Conservation (phyloP, 1,284 basidiomycete species). For the Cutaneotrichosporon cavernicola region DNA sequence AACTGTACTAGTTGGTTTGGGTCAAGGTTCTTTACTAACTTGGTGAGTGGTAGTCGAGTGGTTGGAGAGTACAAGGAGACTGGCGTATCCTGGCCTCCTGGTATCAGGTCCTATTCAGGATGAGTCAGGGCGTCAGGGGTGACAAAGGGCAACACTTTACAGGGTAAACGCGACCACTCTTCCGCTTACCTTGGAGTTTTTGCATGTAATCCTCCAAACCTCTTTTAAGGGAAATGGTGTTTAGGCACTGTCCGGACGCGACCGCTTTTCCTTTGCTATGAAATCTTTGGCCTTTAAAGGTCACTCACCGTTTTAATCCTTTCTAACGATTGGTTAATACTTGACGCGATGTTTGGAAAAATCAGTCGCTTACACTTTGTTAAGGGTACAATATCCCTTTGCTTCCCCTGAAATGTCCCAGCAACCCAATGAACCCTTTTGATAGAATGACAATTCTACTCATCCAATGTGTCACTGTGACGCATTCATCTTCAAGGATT, state of each 20-base stretch:
- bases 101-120: no score
- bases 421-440: background rate
- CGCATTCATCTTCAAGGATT: background rate
- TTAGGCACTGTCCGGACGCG: background rate
- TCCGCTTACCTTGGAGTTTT: no score
- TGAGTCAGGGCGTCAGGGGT: no score
- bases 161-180: no score
- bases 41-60: no score
- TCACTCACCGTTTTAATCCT: background rate
- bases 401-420: background rate
- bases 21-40: no score
- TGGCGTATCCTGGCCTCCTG: no score
- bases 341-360: slow-evolving; percentile 7
- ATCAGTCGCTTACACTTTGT: background rate
- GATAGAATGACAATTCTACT: background rate
- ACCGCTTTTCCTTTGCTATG: background rate
- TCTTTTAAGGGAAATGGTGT: background rate
- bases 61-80: no score
- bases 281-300: background rate
- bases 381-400: background rate
- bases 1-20: no score
- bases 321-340: background rate
- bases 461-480: slow-evolving; percentile 1
- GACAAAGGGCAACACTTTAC: no score
- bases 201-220: background rate